These are phyloP conservation scores for Tremellales sp. DNA, from an alignment of 1,284 basidiomycete species.

Conservation along the genomic window DNA sequence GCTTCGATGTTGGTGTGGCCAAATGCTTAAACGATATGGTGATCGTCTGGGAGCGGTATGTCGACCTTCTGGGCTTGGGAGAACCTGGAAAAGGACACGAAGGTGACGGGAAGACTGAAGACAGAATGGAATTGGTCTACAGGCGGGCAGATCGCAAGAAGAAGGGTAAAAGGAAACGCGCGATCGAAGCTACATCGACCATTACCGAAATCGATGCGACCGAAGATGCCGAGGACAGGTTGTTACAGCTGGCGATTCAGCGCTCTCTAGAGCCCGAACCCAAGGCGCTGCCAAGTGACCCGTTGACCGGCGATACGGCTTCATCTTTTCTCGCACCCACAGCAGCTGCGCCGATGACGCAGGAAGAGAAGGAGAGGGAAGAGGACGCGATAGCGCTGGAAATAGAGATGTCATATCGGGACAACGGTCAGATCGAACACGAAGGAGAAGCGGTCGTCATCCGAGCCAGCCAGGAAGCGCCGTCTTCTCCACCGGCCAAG, in stretches of 20 bases:
- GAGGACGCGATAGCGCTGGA: slow-evolving; percentile 50
- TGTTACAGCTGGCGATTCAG: slow-evolving; percentile 27
- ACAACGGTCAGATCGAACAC: slow-evolving; percentile 1
- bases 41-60: slow-evolving; percentile 35
- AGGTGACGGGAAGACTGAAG: slow-evolving; percentile 25
- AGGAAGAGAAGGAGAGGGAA: slow-evolving; percentile 25
- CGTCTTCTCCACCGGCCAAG: slow-evolving; percentile 4
- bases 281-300: not conserved
- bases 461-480: not conserved
- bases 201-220: not conserved
- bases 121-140: slow-evolving; percentile 46
- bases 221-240: slow-evolving; percentile 17
- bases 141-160: slow-evolving; percentile 27
- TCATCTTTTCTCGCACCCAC: not conserved
- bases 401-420: slow-evolving; percentile 38
- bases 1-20: slow-evolving; percentile 21
- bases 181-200: not conserved
- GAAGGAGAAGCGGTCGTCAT: slow-evolving; percentile 8
- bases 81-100: slow-evolving; percentile 8
- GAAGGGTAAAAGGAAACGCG: not conserved
- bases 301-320: not conserved
- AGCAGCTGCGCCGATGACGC: not conserved
- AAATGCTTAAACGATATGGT: slow-evolving; percentile 36
- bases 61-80: slow-evolving; percentile 39
- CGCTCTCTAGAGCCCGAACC: slow-evolving; percentile 9